Evolutionary conservation across 257 asterid species (phyloP), one percentile per base, ranked within the genome.

Genomic region (Buddleja alternifolia): DNA sequence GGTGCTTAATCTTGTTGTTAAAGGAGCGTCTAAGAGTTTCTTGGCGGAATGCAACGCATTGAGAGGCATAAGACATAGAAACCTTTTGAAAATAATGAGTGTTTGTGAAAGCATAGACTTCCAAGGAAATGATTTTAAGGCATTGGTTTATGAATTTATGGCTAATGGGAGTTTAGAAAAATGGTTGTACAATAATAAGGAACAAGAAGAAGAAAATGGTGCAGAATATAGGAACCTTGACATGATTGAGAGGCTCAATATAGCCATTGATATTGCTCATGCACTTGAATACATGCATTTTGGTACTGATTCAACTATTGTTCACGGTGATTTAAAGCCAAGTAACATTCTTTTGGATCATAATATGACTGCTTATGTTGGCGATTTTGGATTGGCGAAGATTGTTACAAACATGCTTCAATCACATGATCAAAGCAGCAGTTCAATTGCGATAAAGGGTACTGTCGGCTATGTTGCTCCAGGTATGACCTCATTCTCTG

Each of bases 301-400:
- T 23, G 63, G 78, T 45, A 62, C 44, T 9, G 73, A 67, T 14
- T 37, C 44, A 4, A 21, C 63, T 4, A 16, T n/a, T n/a, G n/a
- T n/a, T n/a, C n/a, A n/a, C n/a, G n/a, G n/a, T n/a, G n/a, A n/a
- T n/a, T n/a, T n/a, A 63, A 79, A 79, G 50, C 76, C 84, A 0
- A 72, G 74, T n/a, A 79, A 75, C 5, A 46, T 79, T 36, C 70
- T 79, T 53, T 52, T 79, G 12, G 76, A 79, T 41, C 29, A 39
- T 32, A 81, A 75, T 12, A 60, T 79, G 54, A 55, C 67, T 51
- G 74, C 81, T 3, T 67, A 47, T 68, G 66, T 79, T 54, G 73
- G 84, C 1, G 84, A 75, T 51, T 70, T 75, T 61, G 78, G 86
- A 67, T 50, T 74, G 47, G 77, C 83, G 23, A 68, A 66, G 23